Conservation (phyloP, 495 filamentous ascomycete species). For the Tetracladium marchalianum region DNA sequence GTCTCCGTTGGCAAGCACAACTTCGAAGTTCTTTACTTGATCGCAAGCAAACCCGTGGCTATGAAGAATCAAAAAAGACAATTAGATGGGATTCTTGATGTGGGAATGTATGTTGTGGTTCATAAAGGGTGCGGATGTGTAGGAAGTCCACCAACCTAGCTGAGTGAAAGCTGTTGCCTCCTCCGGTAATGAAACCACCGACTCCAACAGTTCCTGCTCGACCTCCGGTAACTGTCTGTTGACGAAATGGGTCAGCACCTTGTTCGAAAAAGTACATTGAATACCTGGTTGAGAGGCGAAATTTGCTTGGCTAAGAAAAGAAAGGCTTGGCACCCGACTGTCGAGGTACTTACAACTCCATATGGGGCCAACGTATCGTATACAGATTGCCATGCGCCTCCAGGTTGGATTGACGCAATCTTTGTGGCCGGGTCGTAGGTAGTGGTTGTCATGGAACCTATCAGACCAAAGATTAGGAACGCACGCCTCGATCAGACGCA, state of each 20-base stretch:
- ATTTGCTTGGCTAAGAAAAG: no score
- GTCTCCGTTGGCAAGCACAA: conserved; percentile 39
- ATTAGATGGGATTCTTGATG: no score
- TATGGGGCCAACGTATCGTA: conserved; percentile 31
- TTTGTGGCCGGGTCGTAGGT: conserved; percentile 26
- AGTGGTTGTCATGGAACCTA: conserved; percentile 23
- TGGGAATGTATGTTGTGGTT: no score
- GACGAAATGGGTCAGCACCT: no score
- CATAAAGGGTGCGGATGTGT: no score
- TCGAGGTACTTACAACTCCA: conserved; percentile 32
- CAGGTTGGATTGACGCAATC: conserved; percentile 26
- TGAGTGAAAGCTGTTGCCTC: conserved; percentile 15
- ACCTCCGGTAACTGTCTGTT: conserved; percentile 30
- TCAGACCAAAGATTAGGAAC: no score
- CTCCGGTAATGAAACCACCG: conserved; percentile 32
- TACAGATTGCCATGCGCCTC: conserved; percentile 35
- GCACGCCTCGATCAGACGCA: no score
- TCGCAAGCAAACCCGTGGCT: conserved; percentile 35
- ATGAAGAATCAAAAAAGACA: not conserved
- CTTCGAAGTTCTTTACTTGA: conserved; percentile 30
- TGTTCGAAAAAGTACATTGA: no score
- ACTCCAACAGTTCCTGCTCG: conserved; percentile 32
- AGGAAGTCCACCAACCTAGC: no score
- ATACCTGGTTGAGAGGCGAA: no score
- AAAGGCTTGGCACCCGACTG: conserved; percentile 24